A percentile compares a stretch with the other conserved stretches of the same genome.
Conservation (phyloP, 1,139 yeast species). For the Suzukiozyma palmioleophila region DNA sequence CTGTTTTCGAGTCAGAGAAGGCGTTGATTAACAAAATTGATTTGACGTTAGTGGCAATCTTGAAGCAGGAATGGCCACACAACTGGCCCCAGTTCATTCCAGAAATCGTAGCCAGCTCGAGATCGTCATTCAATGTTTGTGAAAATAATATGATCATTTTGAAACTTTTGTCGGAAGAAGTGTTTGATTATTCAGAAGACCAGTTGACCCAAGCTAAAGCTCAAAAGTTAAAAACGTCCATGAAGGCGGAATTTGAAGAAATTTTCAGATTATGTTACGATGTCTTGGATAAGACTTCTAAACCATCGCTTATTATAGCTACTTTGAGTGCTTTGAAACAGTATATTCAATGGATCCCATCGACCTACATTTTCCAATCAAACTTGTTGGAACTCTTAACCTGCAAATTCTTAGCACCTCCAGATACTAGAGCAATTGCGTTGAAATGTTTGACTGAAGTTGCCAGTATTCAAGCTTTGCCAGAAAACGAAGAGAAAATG, state of each 20-base stretch:
- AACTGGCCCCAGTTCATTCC: constrained; percentile 98
- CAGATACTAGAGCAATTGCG: constrained; percentile 78
- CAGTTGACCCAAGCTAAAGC: constrained; percentile 97
- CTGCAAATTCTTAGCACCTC: constrained; percentile 70
- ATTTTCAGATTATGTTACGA: constrained; percentile 91
- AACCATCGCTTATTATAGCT: constrained; percentile 77
- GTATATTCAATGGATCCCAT: constrained; percentile 93
- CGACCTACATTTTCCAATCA: constrained; percentile 85
- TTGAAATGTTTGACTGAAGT: constrained; percentile 92
- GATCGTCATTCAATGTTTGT: constrained; percentile 87
- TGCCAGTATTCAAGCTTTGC: constrained; percentile 47
- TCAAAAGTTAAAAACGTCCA: constrained; percentile 70
- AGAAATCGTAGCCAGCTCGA: constrained; percentile 80
- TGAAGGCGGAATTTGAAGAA: constrained; percentile 88
- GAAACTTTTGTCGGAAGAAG: constrained; percentile 88
- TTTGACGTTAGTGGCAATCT: constrained; percentile 85
- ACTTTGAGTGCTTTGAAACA: constrained; percentile 80
- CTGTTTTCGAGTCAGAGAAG: constrained; percentile 67
- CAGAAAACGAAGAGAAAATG: constrained; percentile 65
- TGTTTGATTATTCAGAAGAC: constrained; percentile 89
- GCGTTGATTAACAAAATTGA: constrained; percentile 91
- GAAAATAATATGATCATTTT: constrained; percentile 95
- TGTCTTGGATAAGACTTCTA: constrained; percentile 82
- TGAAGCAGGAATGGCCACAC: constrained; percentile 98
- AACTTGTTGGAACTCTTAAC: constrained; percentile 69